These are phyloP conservation scores for Triangularia verruculosa DNA, from an alignment of 2,329 filamentous ascomycete species.

Conservation along the genomic window DNA sequence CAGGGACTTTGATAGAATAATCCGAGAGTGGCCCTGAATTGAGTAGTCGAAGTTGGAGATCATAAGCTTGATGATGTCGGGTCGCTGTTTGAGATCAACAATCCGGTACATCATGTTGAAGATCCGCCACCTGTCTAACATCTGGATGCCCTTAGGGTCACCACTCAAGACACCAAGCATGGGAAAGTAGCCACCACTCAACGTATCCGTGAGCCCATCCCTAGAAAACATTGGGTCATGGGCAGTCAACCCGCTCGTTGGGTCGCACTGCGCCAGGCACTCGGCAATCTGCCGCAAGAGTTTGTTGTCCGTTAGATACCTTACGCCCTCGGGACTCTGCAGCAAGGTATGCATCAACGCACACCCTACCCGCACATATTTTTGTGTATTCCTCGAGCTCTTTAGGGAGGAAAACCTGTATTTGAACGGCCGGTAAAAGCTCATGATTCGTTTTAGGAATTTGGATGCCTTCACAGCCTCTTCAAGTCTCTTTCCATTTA, in stretches of 20 bases:
- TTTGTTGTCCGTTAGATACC: constrained; percentile 88
- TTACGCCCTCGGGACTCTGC: constrained; percentile 79
- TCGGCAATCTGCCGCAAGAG: constrained; percentile 90
- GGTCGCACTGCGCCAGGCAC: constrained; percentile 91
- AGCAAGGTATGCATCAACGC: constrained; percentile 82
- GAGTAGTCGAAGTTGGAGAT: constrained; percentile 91
- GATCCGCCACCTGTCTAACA: constrained; percentile 95
- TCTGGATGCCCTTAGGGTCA: constrained; percentile 76
- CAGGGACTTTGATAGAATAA: constrained; percentile 89
- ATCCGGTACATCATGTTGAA: constrained; percentile 99
- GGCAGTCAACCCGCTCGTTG: constrained; percentile 73
- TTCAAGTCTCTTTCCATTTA: constrained; percentile 86
- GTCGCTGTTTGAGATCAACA: constrained; percentile 82
- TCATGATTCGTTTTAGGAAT: constrained; percentile 90
- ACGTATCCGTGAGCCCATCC: constrained; percentile 78
- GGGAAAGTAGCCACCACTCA: constrained; percentile 90
- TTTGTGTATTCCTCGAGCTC: constrained; percentile 89
- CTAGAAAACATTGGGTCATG: constrained; percentile 85
- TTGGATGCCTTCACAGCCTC: constrained; percentile 94
- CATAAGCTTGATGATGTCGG: constrained; percentile 85
- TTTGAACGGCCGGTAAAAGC: constrained; percentile 96
- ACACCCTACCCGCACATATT: constrained; percentile 88
- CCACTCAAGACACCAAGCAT: constrained; percentile 85
- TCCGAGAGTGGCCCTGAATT: constrained; percentile 80
- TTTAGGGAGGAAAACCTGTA: constrained; percentile 88